These are phyloP conservation scores for Coccomyxa sp. DNA, from an alignment of 139 green algal genomes.

Conservation along the genomic window DNA sequence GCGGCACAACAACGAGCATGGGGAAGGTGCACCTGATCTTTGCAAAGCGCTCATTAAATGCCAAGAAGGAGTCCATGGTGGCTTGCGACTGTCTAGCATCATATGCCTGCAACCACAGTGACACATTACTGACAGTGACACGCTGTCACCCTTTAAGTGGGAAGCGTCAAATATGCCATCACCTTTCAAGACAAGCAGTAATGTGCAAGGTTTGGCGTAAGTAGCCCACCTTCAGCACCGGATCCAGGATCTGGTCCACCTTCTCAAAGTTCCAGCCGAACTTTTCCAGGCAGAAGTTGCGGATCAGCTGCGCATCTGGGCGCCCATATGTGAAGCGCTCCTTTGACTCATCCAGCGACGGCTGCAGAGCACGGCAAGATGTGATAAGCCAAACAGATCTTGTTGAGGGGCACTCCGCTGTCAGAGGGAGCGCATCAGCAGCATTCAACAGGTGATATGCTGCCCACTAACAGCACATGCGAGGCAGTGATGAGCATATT, in stretches of 20 bases:
- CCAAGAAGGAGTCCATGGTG: constrained; percentile 77
- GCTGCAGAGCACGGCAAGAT: background rate
- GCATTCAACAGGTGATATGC: constrained; percentile 27
- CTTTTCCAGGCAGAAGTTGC: constrained; percentile 60
- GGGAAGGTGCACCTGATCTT: constrained; percentile 89
- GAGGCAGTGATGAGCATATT: background rate
- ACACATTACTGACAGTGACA: background rate
- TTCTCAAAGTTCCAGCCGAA: constrained; percentile 66
- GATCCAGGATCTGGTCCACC: constrained; percentile 67
- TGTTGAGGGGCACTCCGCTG: constrained; percentile 81
- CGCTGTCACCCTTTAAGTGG: background rate
- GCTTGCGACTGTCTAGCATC: constrained; percentile 62
- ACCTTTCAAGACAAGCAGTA: background rate
- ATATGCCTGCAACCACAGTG: constrained; percentile 34
- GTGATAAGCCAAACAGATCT: constrained; percentile 6
- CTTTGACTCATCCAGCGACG: constrained; percentile 36
- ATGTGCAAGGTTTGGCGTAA: background rate
- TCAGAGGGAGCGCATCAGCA: no score
- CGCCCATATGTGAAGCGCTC: constrained; percentile 64
- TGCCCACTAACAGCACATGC: constrained; percentile 11
- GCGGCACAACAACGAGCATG: no score
- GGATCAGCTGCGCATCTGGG: constrained; percentile 68
- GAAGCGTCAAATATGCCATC: background rate
- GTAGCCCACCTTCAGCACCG: constrained; percentile 54
- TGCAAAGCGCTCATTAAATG: constrained; percentile 80